These are phyloP conservation scores for Coprinopsis cinerea DNA, from an alignment of 768 basidiomycete genomes.

Conservation along the genomic window DNA sequence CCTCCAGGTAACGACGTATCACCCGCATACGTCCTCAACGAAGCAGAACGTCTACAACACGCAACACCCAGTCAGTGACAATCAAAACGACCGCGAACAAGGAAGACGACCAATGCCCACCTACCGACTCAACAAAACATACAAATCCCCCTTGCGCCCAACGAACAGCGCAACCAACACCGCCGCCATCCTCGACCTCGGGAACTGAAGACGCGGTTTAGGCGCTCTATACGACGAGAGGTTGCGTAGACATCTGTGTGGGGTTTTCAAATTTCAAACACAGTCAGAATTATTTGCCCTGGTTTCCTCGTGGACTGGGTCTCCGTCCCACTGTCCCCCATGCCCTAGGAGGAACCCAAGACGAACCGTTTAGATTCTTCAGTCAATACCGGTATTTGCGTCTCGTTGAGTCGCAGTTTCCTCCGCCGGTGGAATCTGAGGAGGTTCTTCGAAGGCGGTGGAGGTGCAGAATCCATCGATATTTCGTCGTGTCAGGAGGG, in stretches of 20 bases:
- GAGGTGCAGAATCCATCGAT: slow-evolving; percentile 2
- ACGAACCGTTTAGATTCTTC: slow-evolving; percentile 45
- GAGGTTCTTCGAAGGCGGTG: slow-evolving; percentile 29
- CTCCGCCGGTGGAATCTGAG: slow-evolving; percentile 45
- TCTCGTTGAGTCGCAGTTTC: slow-evolving; percentile 29
- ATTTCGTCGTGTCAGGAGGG: no score
- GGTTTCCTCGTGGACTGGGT: no score
- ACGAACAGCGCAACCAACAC: slow-evolving; percentile 84
- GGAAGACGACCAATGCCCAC: slow-evolving; percentile 24
- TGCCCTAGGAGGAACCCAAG: not conserved
- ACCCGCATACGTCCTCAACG: slow-evolving; percentile 72
- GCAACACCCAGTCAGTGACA: not conserved
- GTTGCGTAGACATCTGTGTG: slow-evolving; percentile 49
- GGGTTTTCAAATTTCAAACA: not conserved
- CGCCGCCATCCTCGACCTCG: slow-evolving; percentile 59
- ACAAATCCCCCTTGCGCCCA: slow-evolving; percentile 76
- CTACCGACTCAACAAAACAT: slow-evolving; percentile 79
- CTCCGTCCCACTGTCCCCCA: no score
- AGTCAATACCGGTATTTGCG: slow-evolving; percentile 41
- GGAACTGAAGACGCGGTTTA: slow-evolving; percentile 36
- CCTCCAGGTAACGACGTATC: slow-evolving; percentile 90
- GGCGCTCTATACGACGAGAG: slow-evolving; percentile 44
- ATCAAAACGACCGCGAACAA: not conserved
- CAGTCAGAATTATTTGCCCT: not conserved
- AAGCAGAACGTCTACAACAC: slow-evolving; percentile 59